Conservation (phyloP, 495 filamentous ascomycete genomes). For the Cercophora scortea region DNA sequence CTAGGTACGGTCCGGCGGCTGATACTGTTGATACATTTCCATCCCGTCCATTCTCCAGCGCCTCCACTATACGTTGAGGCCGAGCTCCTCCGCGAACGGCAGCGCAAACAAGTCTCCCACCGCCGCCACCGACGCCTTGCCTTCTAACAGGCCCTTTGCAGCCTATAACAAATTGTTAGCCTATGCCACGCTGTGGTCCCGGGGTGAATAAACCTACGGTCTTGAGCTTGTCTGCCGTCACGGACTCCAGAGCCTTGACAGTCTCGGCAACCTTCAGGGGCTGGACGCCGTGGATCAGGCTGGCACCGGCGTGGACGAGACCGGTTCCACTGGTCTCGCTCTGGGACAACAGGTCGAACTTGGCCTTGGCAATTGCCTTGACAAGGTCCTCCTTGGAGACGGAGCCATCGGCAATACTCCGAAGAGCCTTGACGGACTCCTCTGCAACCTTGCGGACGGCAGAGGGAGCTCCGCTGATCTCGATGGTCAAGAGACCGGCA, state of each 20-base stretch:
- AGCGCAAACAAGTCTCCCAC: constrained; percentile 85
- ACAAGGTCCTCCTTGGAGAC: constrained; percentile 75
- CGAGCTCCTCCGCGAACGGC: constrained; percentile 89
- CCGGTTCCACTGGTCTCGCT: constrained; percentile 72
- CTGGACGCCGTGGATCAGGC: constrained; percentile 67
- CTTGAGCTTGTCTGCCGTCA: constrained; percentile 79
- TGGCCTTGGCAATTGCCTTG: constrained; percentile 87
- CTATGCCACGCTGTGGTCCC: constrained; percentile 2
- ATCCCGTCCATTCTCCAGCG: constrained; percentile 8
- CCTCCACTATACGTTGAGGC: constrained; percentile 73
- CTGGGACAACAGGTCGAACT: constrained; percentile 83
- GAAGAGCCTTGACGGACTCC: constrained; percentile 69
- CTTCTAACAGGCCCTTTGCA: constrained; percentile 74
- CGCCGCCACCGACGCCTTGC: constrained; percentile 78
- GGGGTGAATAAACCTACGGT: constrained; percentile 52
- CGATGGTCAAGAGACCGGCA: constrained; percentile 79
- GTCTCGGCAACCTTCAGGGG: constrained; percentile 80
- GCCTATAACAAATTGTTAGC: constrained; percentile 48
- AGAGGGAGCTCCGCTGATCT: constrained; percentile 62
- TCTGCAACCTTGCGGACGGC: constrained; percentile 52
- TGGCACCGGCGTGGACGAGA: constrained; percentile 42
- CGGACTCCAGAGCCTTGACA: constrained; percentile 67
- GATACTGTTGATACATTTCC: constrained; percentile 46
- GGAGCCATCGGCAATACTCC: constrained; percentile 66
- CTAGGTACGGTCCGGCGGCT: constrained; percentile 6